These are phyloP conservation scores for Tuber aestivum DNA, from an alignment of 495 filamentous ascomycete genomes.

Conservation along the genomic window DNA sequence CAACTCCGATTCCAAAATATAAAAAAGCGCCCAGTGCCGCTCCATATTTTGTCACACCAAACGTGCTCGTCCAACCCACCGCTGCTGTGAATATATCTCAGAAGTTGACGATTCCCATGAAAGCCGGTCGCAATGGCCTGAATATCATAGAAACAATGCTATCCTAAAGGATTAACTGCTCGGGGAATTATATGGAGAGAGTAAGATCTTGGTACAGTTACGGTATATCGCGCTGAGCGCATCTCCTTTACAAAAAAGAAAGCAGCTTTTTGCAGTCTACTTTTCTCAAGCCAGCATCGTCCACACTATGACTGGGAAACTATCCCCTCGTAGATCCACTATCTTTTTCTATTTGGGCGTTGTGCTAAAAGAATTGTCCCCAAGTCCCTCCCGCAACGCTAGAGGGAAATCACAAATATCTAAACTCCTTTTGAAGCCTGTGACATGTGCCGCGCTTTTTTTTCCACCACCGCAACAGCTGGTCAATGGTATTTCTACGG, in stretches of 20 bases:
- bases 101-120: background rate
- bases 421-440: background rate
- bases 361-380: too few relatives aligned
- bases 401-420: background rate
- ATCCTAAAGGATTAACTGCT: background rate
- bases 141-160: background rate
- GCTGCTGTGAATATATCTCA: background rate
- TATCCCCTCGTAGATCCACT: too few relatives aligned
- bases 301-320: background rate
- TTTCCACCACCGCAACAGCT: too few relatives aligned
- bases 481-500: too few relatives aligned
- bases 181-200: background rate
- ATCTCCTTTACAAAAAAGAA: background rate
- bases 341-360: too few relatives aligned
- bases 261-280: background rate
- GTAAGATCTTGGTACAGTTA: background rate
- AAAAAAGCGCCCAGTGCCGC: background rate
- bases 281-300: background rate
- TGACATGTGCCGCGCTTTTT: too few relatives aligned
- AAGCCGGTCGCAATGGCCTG: background rate
- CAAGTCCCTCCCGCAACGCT: background rate
- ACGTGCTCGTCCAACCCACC: background rate
- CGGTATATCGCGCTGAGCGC: background rate
- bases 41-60: background rate
- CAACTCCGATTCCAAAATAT: too few relatives aligned